Percentiles rank a stretch among this genome's conserved stretches.
These are phyloP conservation scores for Umbellularia californica DNA, from an alignment of 164 flowering plant genomes.

Conservation along the genomic window DNA sequence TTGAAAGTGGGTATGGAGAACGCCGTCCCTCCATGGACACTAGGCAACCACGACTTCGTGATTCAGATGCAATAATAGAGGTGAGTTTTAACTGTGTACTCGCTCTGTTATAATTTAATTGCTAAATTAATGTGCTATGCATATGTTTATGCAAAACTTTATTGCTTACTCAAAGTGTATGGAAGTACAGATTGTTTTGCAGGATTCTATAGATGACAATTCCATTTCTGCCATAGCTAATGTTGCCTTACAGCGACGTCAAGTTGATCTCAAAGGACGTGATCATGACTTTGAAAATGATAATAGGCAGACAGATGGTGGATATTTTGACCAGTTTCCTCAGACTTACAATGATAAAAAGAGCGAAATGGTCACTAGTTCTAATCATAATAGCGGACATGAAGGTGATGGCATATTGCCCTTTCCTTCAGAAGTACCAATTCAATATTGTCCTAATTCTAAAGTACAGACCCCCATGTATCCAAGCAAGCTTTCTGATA, in stretches of 20 bases:
- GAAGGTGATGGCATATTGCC: slow-evolving; percentile 40
- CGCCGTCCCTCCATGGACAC: slow-evolving; percentile 58
- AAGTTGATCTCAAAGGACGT: slow-evolving; percentile 30
- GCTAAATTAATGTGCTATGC: neutral
- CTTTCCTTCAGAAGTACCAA: slow-evolving; percentile 34
- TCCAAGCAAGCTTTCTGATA: slow-evolving; percentile 22
- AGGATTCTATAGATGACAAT: slow-evolving; percentile 61
- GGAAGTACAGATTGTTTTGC: slow-evolving; percentile 66
- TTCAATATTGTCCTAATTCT: slow-evolving; percentile 30
- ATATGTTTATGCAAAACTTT: neutral
- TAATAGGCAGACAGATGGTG: slow-evolving; percentile 25
- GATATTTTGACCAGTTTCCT: slow-evolving; percentile 31
- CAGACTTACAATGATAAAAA: slow-evolving; percentile 30
- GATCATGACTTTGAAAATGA: slow-evolving; percentile 36
- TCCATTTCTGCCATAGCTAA: slow-evolving; percentile 33
- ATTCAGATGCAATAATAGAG: slow-evolving; percentile 90
- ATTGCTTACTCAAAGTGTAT: slow-evolving; percentile 9
- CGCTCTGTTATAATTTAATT: neutral
- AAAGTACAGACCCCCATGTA: slow-evolving; percentile 30
- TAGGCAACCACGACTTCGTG: slow-evolving; percentile 46
- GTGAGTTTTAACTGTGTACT: slow-evolving; percentile 21
- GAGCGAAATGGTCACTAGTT: slow-evolving; percentile 32
- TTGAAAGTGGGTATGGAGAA: slow-evolving; percentile 49
- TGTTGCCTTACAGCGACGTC: slow-evolving; percentile 29
- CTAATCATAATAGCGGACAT: slow-evolving; percentile 23